Evolutionary conservation across 1,284 basidiomycete species (phyloP).

Genomic region (Sanguinoderma infundibulare): DNA sequence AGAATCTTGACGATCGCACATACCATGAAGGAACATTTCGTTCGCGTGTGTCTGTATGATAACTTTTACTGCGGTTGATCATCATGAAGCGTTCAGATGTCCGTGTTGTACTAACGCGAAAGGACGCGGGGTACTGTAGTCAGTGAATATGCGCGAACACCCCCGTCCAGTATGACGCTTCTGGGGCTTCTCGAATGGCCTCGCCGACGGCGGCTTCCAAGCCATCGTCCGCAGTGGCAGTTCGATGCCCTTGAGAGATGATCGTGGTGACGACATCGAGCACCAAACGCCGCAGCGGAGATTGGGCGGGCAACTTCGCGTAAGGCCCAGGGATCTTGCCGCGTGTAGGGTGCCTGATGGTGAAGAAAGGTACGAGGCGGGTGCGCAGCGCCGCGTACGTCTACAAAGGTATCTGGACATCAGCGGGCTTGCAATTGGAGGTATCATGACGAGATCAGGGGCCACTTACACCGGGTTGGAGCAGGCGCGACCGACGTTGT

Average conservation of each 20-base stretch:
- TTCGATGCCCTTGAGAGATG: constrained; percentile 27
- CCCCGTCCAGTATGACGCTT: constrained; percentile 47
- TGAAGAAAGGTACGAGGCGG: constrained; percentile 79
- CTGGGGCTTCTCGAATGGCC: constrained; percentile 44
- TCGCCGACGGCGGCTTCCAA: constrained; percentile 43
- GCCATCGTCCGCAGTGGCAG: constrained; percentile 22
- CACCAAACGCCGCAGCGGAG: constrained; percentile 45
- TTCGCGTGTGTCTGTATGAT: constrained; percentile 1
- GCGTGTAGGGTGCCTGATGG: constrained; percentile 67
- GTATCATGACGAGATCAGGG: neutral
- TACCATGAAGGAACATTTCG: neutral
- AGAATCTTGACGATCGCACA: neutral
- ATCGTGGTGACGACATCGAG: constrained; percentile 48
- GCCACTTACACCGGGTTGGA: constrained; percentile 47
- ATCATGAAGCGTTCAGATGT: neutral
- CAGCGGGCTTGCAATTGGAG: neutral
- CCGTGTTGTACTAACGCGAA: neutral
- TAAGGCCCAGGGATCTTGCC: constrained; percentile 80
- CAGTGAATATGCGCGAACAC: neutral
- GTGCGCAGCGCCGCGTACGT: constrained; percentile 49
- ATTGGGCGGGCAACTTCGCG: constrained; percentile 53
- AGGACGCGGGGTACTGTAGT: neutral
- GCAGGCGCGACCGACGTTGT: constrained; percentile 56
- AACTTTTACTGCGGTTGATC: neutral
- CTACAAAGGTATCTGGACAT: constrained; percentile 37